A percentile compares a stretch with the other conserved stretches of the same genome.
Conservation (phyloP, 2,329 filamentous ascomycete genomes). For the Pseudogymnoascus sp. region DNA sequence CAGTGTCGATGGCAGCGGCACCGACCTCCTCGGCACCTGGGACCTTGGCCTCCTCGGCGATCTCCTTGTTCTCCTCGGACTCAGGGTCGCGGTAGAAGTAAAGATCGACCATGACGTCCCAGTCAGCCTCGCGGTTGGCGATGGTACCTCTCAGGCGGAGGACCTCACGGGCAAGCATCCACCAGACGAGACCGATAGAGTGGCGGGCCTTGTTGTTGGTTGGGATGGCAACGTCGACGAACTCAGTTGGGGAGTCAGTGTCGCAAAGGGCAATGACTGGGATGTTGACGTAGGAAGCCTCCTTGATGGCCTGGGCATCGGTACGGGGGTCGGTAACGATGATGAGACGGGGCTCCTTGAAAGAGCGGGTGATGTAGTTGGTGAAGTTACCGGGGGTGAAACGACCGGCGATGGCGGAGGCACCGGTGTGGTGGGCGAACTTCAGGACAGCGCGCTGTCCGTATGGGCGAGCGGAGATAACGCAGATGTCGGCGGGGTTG, state of each 20-base stretch:
- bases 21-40: constrained; percentile 79
- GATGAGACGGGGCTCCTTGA: constrained; percentile 99
- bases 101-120: constrained; percentile 99
- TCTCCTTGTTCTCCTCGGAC: constrained; percentile 98
- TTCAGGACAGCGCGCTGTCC: constrained; percentile 99
- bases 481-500: constrained; percentile 98
- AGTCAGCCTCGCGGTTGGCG: constrained; percentile 89
- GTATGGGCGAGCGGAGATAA: constrained; percentile 99
- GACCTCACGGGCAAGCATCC: constrained; percentile 99
- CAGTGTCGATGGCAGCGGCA: constrained; percentile 66
- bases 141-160: constrained; percentile 97
- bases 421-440: constrained; percentile 97
- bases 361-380: constrained; percentile 99
- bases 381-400: constrained; percentile 99
- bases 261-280: constrained; percentile 98
- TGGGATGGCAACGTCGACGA: constrained; percentile 98
- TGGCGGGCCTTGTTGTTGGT: constrained; percentile 99
- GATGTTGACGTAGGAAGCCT: constrained; percentile 99
- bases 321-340: constrained; percentile 99
- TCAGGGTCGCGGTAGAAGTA: constrained; percentile 99
- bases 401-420: constrained; percentile 95
- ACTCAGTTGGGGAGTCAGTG: constrained; percentile 98
- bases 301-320: constrained; percentile 99
- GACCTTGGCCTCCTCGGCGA: constrained; percentile 80
- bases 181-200: constrained; percentile 97